Evolutionary conservation across 1,284 basidiomycete species (phyloP), one percentile per base, ranked within the genome.

Genomic region (Heliocybe sulcata): DNA sequence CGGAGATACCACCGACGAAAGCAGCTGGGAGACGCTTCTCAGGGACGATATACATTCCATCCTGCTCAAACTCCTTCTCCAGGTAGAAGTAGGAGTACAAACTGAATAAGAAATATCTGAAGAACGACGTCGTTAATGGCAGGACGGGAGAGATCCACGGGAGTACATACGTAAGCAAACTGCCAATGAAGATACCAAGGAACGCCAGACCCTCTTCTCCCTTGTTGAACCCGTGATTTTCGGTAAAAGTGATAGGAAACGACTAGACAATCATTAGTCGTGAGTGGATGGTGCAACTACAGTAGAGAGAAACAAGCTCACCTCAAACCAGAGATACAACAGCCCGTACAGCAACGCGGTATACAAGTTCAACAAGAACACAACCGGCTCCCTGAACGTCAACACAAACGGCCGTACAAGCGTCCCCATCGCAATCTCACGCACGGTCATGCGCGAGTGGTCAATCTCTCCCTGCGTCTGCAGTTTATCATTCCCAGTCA

Each of bases 171-270:
- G 75, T 11, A 12, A 53, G 4, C 16, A 53, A 4, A 8, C 12
- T 6, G 8, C 26, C 20, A 25, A 53, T n/a, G 22, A 45, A 53
- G 10, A 38, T 42, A 23, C 52, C 35, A 54, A 80, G 66, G 62
- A 79, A 77, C 45, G 77, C 70, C 20, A 82, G 69, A 1, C 77
- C 75, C 8, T 67, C 65, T 51, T 74, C 59, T 35, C 71, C 72
- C 16, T 66, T 60, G 57, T 69, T 71, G 64, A 73, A 69, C 3
- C 68, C 68, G 38, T 73, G 65, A 16, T 69, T 61, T 55, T 60
- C 68, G 27, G 61, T 58, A 56, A 70, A 71, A 23, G 69, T 68
- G 22, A 72, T 59, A 29, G 65, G 64, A 59, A 70, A 70, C 22
- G 47, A 8, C 47, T 49, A 22, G n/a, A 22, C 4, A 49, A 4